Evolutionary conservation across 2,329 filamentous ascomycete genomes (phyloP), one percentile per base, ranked within the genome.

Genomic region (Colletotrichum viniferum): DNA sequence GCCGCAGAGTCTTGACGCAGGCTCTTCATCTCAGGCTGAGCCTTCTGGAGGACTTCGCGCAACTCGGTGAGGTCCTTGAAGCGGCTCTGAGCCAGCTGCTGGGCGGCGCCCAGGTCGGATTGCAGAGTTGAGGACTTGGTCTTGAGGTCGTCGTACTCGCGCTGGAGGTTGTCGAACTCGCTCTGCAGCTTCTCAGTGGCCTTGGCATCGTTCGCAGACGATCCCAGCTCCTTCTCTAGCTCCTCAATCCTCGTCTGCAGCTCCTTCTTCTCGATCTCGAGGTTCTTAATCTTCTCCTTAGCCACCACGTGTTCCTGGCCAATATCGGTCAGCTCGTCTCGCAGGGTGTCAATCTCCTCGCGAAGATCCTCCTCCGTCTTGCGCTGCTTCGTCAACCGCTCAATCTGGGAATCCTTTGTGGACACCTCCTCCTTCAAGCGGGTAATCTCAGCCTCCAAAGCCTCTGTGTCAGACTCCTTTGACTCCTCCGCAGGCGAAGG

Each of bases 1-100:
- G 93, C 90, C 1, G 91, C 90, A 34, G 94, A 93, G 79, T 98
- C 96, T 64, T 93, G 92, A 9, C 95, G 92, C 24, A 98, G 88
- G 60, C 87, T 93, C 82, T 93, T 94, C 28, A 98, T 87, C 84
- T 99, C 96, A 0, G 95, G 94, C 81, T 98, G 96, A 1, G 94
- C 91, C 82, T 97, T 97, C 78, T 96, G 93, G 34, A 98, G 84
- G 4, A 96, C 88, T 76, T 96, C 94, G 24, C 93, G 91, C 61
- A 98, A 87, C 32, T 98, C 94, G 0, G 93, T 93, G 3, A 98
- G 87, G 75, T 98, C 96, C 83, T 96, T 98, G 87, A 96, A 98
- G 34, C 97, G 90, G 18, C 91, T 94, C 76, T 97, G 93, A 0
- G 97, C 95, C 14, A 98, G 90, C 83, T 97, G 92, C 82, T 98